Percentiles rank a stretch among this genome's conserved stretches.
phyloP scores from a whole-genome alignment of 2,329 filamentous ascomycete species.

The Aspergillus pseudoviridinutans region DNA sequence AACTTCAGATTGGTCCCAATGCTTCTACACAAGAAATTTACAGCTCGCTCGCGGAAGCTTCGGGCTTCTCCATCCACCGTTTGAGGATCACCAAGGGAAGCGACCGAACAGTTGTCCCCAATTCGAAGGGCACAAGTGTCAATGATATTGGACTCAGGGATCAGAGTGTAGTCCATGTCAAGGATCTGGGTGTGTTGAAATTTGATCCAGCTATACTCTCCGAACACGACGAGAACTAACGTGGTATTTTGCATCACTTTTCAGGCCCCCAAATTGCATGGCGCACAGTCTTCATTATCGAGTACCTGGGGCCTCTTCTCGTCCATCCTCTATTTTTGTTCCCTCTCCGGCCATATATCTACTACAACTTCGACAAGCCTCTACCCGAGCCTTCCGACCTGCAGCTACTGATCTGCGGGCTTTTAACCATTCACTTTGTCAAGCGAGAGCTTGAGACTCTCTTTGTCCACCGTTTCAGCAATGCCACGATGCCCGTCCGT shows the following conservation, averaged over 20 bases:
- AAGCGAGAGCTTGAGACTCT: slow-evolving; percentile 95
- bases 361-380: slow-evolving; percentile 50
- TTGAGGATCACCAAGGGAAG: slow-evolving; percentile 62
- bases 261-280: slow-evolving; percentile 83
- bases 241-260: not conserved
- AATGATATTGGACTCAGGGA: slow-evolving; percentile 55
- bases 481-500: slow-evolving; percentile 82
- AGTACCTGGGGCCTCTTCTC: slow-evolving; percentile 87
- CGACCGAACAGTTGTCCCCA: slow-evolving; percentile 57
- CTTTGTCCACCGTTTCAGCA: slow-evolving; percentile 92
- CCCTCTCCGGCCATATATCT: slow-evolving; percentile 67
- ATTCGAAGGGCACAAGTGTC: slow-evolving; percentile 49
- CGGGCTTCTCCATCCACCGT: slow-evolving; percentile 55
- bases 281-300: slow-evolving; percentile 90
- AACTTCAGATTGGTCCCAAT: slow-evolving; percentile 49
- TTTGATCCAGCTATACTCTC: not conserved
- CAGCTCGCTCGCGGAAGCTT: slow-evolving; percentile 50
- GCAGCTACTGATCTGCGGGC: slow-evolving; percentile 69
- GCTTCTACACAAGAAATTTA: slow-evolving; percentile 56
- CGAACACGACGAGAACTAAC: slow-evolving; percentile 17
- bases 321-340: slow-evolving; percentile 74
- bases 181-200: slow-evolving; percentile 74
- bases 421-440: slow-evolving; percentile 79
- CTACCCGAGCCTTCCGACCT: slow-evolving; percentile 54
- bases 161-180: slow-evolving; percentile 69